These are phyloP conservation scores for Trichoderma sp. DNA, from an alignment of 2,329 filamentous ascomycete species.

Conservation along the genomic window DNA sequence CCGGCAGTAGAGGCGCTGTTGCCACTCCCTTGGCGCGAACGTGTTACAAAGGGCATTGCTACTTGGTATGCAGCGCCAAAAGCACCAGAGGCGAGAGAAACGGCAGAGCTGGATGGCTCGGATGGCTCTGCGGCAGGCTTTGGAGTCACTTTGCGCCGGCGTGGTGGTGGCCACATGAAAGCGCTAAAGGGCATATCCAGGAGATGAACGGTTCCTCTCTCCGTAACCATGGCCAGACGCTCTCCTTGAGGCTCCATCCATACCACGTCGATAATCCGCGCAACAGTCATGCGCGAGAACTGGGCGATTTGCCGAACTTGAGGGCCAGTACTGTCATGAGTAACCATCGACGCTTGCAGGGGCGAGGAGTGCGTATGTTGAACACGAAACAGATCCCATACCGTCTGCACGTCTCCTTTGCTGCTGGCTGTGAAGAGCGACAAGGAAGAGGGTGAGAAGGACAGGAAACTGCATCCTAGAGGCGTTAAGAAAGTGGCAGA, in stretches of 20 bases:
- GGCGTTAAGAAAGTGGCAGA: constrained; percentile 72
- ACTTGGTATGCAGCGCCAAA: constrained; percentile 72
- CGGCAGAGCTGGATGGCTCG: constrained; percentile 58
- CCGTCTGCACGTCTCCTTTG: constrained; percentile 80
- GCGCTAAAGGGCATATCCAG: constrained; percentile 82
- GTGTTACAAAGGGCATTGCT: constrained; percentile 62
- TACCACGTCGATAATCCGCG: constrained; percentile 84
- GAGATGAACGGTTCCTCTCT: constrained; percentile 92
- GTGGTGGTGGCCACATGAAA: constrained; percentile 83
- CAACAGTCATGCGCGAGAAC: constrained; percentile 89
- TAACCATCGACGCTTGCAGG: constrained; percentile 54
- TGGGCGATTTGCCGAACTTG: constrained; percentile 82
- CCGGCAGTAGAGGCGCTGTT: constrained; percentile 43
- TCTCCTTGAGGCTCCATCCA: constrained; percentile 85
- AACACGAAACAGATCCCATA: constrained; percentile 76
- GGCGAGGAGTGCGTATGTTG: constrained; percentile 66
- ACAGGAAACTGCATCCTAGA: constrained; percentile 79
- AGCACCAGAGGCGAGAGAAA: constrained; percentile 72
- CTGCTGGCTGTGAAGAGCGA: constrained; percentile 78
- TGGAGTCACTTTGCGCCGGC: constrained; percentile 51
- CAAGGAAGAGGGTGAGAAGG: constrained; percentile 74
- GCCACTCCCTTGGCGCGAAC: constrained; percentile 57
- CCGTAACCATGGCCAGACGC: constrained; percentile 84
- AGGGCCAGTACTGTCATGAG: constrained; percentile 53
- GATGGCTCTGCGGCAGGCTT: constrained; percentile 53